A percentile compares a stretch with the other conserved stretches of the same genome.
These are phyloP conservation scores for Isatis tinctoria DNA, from an alignment of 345 rosid genomes.

Conservation along the genomic window DNA sequence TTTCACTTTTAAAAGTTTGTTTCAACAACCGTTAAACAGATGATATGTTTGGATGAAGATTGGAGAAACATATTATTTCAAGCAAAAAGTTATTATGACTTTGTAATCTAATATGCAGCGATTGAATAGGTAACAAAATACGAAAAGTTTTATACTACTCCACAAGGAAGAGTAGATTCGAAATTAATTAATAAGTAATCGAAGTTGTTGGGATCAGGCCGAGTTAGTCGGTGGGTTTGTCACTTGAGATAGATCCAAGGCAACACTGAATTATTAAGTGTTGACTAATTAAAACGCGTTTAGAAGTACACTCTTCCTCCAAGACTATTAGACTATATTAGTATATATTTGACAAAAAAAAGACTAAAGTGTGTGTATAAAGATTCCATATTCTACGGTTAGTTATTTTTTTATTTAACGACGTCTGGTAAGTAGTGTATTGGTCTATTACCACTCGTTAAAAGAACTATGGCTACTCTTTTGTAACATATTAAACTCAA, in stretches of 20 bases:
- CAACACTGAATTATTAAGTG: conserved; percentile 14
- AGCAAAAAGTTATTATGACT: neutral
- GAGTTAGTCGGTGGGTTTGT: conserved; percentile 31
- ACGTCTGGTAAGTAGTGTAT: neutral
- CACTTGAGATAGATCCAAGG: conserved; percentile 17
- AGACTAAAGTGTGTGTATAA: neutral
- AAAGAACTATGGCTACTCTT: neutral
- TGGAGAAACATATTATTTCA: neutral
- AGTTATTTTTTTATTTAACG: neutral
- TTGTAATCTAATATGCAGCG: neutral
- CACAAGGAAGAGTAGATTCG: neutral
- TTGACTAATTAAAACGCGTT: conserved; percentile 28
- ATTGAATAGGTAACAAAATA: neutral
- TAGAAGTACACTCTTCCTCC: neutral
- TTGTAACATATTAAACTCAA: neutral
- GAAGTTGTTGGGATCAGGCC: neutral
- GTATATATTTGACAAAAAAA: neutral
- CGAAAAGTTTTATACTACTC: neutral
- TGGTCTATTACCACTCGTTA: neutral
- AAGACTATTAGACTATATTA: neutral
- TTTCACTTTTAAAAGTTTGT: neutral
- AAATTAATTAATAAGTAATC: neutral
- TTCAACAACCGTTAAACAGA: neutral
- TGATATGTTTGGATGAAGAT: neutral
- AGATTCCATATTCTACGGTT: neutral